Evolutionary conservation across 139 green algal species (phyloP), one percentile per base, ranked within the genome.

Genomic region (Micromonas commoda): DNA sequence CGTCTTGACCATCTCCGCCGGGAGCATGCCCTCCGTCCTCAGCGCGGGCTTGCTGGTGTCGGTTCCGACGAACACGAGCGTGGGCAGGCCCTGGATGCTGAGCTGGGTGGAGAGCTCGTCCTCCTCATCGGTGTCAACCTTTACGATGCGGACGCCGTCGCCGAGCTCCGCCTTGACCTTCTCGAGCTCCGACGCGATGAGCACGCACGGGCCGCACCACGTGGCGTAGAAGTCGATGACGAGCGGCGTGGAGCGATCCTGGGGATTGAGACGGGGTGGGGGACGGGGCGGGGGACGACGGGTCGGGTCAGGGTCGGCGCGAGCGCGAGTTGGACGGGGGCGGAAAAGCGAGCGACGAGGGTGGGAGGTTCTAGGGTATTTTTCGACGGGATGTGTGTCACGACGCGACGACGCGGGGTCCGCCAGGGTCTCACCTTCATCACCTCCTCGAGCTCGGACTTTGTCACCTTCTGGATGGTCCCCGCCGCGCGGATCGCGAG

Each of bases 201-300:
- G 73, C 66, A 93, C 45, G 77, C 88, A 92, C 32, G 88, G 88
- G 0, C 88, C 89, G 73, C 31, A 87, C 92, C 90, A 96, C 19
- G 89, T 93, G 5, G 92, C 93, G 57, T 90, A 97, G 57, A 98
- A 97, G 82, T 98, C 93, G 26, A 98, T 89, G 16, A 98, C 87
- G 0, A 97, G 64, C 0, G 91, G 88, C 24, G 81, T 84, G 31
- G 91, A 57, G 9, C 45, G 45, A 16, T 57, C 45, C 45, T 57
- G 45, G 9, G n/a, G 45, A 57, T 16, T 9, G 45, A 57, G 45
- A 57, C 45, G 45, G 16, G 45, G 9, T 9, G 45, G 45, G 45
- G 45, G 9, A 57, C 45, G 45, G 9, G 45, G 45, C 9, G 45
- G 9, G 45, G 9, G 45, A 23, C 45, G 45, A 23, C 45, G 16